A percentile compares a stretch with the other conserved stretches of the same genome.
These are phyloP conservation scores for Melaleuca quinquenervia DNA, from an alignment of 345 rosid species.

Conservation along the genomic window DNA sequence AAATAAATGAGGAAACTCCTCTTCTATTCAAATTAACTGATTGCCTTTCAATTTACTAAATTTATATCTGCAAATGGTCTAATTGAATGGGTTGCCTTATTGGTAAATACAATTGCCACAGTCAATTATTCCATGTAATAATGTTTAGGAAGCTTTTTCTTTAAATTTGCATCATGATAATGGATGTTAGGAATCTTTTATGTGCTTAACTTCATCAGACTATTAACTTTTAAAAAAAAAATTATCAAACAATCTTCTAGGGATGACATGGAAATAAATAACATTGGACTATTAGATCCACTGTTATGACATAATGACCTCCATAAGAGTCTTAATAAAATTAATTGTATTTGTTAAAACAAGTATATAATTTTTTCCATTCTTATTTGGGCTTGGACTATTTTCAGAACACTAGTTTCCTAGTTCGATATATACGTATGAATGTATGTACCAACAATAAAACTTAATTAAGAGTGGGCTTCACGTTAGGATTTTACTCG, in stretches of 20 bases:
- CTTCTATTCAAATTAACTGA: neutral
- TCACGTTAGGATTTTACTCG: too few relatives aligned
- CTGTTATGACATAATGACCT: neutral
- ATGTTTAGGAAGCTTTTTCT: neutral
- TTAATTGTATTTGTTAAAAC: neutral
- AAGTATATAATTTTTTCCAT: neutral
- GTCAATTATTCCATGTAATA: neutral
- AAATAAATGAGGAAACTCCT: neutral
- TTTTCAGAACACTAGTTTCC: neutral
- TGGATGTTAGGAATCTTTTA: neutral
- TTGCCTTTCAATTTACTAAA: neutral
- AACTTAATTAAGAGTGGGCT: too few relatives aligned
- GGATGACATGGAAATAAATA: neutral
- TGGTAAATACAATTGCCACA: neutral
- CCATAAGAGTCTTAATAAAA: neutral
- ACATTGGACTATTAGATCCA: neutral
- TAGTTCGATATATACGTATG: too few relatives aligned
- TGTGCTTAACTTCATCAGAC: neutral
- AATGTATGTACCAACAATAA: too few relatives aligned
- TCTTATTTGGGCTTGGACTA: neutral
- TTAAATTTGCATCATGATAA: neutral
- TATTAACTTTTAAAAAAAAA: neutral
- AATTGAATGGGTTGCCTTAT: neutral
- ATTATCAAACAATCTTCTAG: neutral
- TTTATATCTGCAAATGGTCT: neutral